Conservation (phyloP, 2,329 filamentous ascomycete species). For the Blastomyces silverae region DNA sequence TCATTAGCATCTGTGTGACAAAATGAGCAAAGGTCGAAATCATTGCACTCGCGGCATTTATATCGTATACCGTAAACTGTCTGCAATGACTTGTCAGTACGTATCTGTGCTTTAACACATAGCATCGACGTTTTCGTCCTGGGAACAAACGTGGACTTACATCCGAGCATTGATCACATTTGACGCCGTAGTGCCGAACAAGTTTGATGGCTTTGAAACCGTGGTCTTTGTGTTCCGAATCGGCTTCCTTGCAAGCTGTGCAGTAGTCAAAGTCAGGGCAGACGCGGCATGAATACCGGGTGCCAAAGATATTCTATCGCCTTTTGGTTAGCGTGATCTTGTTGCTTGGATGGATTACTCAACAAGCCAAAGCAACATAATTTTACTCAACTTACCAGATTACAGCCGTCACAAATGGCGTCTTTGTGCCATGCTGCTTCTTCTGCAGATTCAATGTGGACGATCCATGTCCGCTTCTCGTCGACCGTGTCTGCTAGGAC, state of each 20-base stretch:
- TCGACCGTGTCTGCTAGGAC: slow-evolving; percentile 6
- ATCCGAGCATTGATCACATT: slow-evolving; percentile 9
- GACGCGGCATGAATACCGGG: slow-evolving; percentile 10
- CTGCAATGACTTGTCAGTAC: not conserved
- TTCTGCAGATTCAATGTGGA: slow-evolving; percentile 13
- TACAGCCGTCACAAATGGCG: slow-evolving; percentile 12
- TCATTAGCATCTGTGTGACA: not conserved
- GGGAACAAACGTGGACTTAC: not conserved
- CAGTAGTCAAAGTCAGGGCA: slow-evolving; percentile 15
- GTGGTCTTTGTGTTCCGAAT: slow-evolving; percentile 8
- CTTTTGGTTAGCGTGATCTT: not conserved
- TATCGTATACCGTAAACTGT: slow-evolving; percentile 14
- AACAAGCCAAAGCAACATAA: not conserved
- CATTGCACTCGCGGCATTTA: slow-evolving; percentile 11
- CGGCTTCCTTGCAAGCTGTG: slow-evolving; percentile 6
- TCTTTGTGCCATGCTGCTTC: slow-evolving; percentile 13
- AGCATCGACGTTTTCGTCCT: not conserved
- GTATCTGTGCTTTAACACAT: not conserved
- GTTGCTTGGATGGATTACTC: not conserved
- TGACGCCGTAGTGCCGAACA: slow-evolving; percentile 2
- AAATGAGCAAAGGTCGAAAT: slow-evolving; percentile 12
- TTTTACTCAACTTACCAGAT: slow-evolving; percentile 10
- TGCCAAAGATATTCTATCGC: slow-evolving; percentile 13
- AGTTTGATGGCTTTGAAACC: slow-evolving; percentile 9
- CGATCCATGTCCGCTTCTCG: slow-evolving; percentile 13